These are phyloP conservation scores for Tagetes erecta DNA, from an alignment of 129 eudicot genomes.

Conservation along the genomic window DNA sequence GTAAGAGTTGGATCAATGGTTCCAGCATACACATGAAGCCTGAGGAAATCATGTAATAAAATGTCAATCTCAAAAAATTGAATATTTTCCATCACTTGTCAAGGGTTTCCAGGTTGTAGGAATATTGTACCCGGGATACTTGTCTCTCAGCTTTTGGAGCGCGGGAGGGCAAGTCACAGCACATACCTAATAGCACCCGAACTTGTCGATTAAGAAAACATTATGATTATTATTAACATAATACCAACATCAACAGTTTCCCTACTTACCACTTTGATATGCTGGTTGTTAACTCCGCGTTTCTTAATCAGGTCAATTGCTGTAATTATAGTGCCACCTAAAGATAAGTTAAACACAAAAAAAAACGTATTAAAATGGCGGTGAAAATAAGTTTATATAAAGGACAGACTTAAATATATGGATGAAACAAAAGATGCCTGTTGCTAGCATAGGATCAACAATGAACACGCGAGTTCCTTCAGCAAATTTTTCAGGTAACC, in stretches of 20 bases:
- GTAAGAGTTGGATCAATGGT: slow-evolving; percentile 81
- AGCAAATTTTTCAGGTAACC: slow-evolving; percentile 80
- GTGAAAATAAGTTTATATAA: not conserved
- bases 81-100: not conserved
- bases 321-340: slow-evolving; percentile 85
- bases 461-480: slow-evolving; percentile 75
- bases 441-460: slow-evolving; percentile 98
- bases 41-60: slow-evolving; percentile 21
- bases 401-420: not conserved
- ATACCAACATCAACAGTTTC: not conserved
- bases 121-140: slow-evolving; percentile 72
- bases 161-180: slow-evolving; percentile 97
- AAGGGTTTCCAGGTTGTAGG: not conserved
- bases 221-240: not conserved
- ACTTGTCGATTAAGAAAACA: not conserved
- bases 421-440: slow-evolving; percentile 45
- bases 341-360: slow-evolving; percentile 20
- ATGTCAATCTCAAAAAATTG: not conserved
- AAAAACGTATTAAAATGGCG: slow-evolving; percentile 6
- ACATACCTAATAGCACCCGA: slow-evolving; percentile 44
- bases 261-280: slow-evolving; percentile 84
- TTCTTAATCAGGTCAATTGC: slow-evolving; percentile 73
- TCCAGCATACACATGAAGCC: slow-evolving; percentile 95
- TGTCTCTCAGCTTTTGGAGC: slow-evolving; percentile 84
- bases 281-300: slow-evolving; percentile 75